Percentiles rank a stretch among this genome's conserved stretches.
These are phyloP conservation scores for Ammopiptanthus mongolicus DNA, from an alignment of 306 rosid genomes.

Conservation along the genomic window DNA sequence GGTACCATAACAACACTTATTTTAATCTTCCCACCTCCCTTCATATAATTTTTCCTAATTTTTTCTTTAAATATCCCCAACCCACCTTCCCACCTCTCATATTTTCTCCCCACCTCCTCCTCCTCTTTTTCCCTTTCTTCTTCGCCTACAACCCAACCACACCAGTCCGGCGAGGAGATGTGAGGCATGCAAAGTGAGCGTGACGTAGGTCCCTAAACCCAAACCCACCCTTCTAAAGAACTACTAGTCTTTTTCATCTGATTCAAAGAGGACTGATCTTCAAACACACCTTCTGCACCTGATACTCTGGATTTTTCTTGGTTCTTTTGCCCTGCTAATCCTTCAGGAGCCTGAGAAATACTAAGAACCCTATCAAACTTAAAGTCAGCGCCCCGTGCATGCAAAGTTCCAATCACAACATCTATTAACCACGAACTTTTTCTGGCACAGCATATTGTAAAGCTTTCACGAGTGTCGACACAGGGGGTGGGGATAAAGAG, in stretches of 20 bases:
- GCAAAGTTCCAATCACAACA: conserved; percentile 67
- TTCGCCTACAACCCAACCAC: no score
- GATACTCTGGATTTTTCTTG: conserved; percentile 41
- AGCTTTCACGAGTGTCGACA: conserved; percentile 75
- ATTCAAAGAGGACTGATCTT: conserved; percentile 42
- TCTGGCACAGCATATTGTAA: conserved; percentile 88
- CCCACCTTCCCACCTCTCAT: no score
- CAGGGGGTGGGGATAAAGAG: no score
- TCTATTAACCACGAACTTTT: conserved; percentile 78
- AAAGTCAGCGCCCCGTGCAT: conserved; percentile 46
- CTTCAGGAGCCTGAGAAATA: conserved; percentile 33
- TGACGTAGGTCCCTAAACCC: no score
- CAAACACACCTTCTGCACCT: conserved; percentile 38
- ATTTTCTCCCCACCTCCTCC: no score
- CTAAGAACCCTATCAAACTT: conserved; percentile 48
- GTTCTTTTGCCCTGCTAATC: conserved; percentile 41
- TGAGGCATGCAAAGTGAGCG: no score
- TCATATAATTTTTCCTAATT: no score
- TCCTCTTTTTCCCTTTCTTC: no score
- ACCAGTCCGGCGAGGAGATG: no score
- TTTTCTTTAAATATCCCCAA: no score
- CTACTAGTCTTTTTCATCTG: conserved; percentile 36
- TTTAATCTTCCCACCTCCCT: no score
- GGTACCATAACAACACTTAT: no score
- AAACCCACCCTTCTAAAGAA: conserved; percentile 38